A percentile compares a stretch with the other conserved stretches of the same genome.
phyloP scores from a whole-genome alignment of 768 basidiomycete species.

The Macrocybe gigantea region DNA sequence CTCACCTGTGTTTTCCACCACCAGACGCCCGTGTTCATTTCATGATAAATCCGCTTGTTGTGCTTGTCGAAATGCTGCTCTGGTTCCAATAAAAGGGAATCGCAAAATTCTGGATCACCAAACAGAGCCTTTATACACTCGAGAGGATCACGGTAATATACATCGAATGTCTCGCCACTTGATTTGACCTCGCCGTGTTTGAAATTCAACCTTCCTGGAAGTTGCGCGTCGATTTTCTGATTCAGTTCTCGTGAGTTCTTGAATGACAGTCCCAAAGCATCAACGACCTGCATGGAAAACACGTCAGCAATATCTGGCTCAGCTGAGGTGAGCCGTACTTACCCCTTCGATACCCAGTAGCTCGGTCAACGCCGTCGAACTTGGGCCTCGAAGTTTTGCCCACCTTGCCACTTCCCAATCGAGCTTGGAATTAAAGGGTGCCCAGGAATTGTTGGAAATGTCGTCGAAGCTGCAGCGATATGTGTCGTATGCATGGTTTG shows the following conservation, averaged over 20 bases:
- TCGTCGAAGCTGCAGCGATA: too few species aligned
- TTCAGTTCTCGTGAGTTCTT: conserved; percentile 19
- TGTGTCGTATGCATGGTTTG: too few species aligned
- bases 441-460: conserved; percentile 14
- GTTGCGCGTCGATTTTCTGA: conserved; percentile 17
- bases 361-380: conserved; percentile 31
- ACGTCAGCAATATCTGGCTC: conserved; percentile 1
- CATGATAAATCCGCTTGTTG: conserved; percentile 28
- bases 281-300: conserved; percentile 14
- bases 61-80: conserved; percentile 28
- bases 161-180: conserved; percentile 20
- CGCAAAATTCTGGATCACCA: conserved; percentile 24
- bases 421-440: conserved; percentile 26
- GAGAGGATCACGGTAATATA: conserved; percentile 28
- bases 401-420: conserved; percentile 37
- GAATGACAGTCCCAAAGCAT: conserved; percentile 20
- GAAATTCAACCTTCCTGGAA: conserved; percentile 21
- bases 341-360: conserved; percentile 33
- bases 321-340: conserved; percentile 10
- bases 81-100: conserved; percentile 23
- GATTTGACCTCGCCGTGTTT: conserved; percentile 17
- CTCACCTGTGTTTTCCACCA: conserved; percentile 45
- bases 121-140: conserved; percentile 29
- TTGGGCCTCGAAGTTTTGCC: conserved; percentile 28
- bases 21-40: conserved; percentile 45